These are phyloP conservation scores for Davidsoniella virescens DNA, from an alignment of 2,329 filamentous ascomycete species.

Conservation along the genomic window DNA sequence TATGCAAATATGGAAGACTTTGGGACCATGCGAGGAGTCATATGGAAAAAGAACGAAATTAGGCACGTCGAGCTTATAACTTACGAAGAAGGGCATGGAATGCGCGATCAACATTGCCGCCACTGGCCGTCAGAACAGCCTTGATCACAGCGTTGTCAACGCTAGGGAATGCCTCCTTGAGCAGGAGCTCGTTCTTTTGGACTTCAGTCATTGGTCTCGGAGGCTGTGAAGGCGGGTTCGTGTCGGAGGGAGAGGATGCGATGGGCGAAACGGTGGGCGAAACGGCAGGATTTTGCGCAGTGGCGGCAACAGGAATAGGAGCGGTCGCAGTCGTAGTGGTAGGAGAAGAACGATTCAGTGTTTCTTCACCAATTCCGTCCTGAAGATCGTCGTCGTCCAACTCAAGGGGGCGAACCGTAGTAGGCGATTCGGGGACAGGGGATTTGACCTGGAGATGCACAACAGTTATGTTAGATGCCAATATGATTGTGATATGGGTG, in stretches of 20 bases:
- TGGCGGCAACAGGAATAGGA: conserved; percentile 17
- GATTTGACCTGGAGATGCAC: conserved; percentile 26
- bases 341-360: conserved; percentile 14
- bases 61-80: conserved; percentile 15
- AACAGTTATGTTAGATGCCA: not conserved
- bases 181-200: conserved; percentile 70
- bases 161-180: conserved; percentile 84
- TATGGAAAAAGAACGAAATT: not conserved
- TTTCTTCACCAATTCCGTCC: conserved; percentile 35
- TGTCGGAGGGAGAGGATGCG: conserved; percentile 18
- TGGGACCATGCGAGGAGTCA: too few relatives aligned
- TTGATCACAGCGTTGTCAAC: conserved; percentile 71
- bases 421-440: conserved; percentile 44
- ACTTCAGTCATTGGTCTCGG: conserved; percentile 67
- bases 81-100: conserved; percentile 85
- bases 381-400: conserved; percentile 56
- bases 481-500: not conserved
- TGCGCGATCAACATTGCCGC: conserved; percentile 75
- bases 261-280: conserved; percentile 16
- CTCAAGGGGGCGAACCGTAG: conserved; percentile 47
- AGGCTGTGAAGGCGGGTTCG: conserved; percentile 57
- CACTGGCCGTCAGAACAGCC: conserved; percentile 73
- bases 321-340: conserved; percentile 7
- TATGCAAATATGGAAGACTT: not conserved
- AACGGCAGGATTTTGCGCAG: conserved; percentile 16